Evolutionary conservation across 352 stramenopile genomes (phyloP).

Genomic region (Thraustochytrium sp.): DNA sequence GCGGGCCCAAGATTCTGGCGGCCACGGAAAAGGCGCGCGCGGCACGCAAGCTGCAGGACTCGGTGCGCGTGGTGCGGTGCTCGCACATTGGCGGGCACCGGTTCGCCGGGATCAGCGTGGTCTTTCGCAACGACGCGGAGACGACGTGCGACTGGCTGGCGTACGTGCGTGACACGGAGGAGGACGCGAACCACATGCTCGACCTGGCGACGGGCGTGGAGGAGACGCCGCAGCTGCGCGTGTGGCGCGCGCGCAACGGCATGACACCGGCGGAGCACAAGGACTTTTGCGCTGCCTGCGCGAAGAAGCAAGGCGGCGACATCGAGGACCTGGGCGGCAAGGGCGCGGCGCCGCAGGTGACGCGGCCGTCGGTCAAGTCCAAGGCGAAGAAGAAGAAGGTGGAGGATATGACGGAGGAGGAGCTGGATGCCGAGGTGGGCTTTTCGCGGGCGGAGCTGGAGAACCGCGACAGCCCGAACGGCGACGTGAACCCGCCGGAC

Average conservation of each 20-base stretch:
- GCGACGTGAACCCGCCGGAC: not conserved
- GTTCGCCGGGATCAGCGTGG: not conserved
- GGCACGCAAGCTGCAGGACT: not conserved
- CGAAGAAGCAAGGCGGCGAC: not conserved
- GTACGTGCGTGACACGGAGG: slow-evolving; percentile 2
- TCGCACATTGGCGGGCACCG: slow-evolving; percentile 14
- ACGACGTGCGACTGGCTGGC: slow-evolving; percentile 21
- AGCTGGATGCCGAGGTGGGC: not conserved
- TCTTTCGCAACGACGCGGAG: not conserved
- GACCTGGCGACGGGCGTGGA: not conserved
- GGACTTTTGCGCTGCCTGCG: not conserved
- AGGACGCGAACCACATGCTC: slow-evolving; percentile 27
- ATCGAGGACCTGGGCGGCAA: not conserved
- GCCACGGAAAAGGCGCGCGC: not conserved
- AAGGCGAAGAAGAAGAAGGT: not conserved
- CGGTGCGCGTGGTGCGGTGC: not conserved
- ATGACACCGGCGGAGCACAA: slow-evolving; percentile 27
- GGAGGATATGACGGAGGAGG: not conserved
- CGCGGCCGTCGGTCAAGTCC: not conserved
- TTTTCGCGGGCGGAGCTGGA: not conserved
- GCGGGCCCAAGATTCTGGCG: slow-evolving; percentile 16
- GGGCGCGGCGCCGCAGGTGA: not conserved
- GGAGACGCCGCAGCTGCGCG: not conserved
- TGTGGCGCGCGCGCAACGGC: not conserved
- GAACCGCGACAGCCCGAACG: not conserved